Evolutionary conservation across 2,329 filamentous ascomycete species (phyloP).

Genomic region (Fusarium dlaminii): DNA sequence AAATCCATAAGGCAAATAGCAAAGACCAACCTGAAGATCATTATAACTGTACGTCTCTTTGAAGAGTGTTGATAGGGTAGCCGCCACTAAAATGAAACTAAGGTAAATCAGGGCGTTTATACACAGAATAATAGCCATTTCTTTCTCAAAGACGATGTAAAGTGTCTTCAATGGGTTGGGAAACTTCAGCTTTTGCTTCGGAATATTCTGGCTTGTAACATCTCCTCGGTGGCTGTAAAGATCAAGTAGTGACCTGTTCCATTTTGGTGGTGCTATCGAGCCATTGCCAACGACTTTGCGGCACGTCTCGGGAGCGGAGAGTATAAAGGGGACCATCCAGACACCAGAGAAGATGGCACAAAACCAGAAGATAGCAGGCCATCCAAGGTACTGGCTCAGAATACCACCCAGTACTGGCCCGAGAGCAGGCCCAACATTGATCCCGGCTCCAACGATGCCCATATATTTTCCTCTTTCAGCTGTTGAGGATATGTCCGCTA

Average conservation of each 20-base stretch:
- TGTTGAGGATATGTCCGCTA: conserved; percentile 76
- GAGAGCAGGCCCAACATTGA: conserved; percentile 64
- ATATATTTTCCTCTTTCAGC: conserved; percentile 79
- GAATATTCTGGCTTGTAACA: conserved; percentile 48
- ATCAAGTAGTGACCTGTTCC: conserved; percentile 67
- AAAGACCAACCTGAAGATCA: conserved; percentile 62
- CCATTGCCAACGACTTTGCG: conserved; percentile 70
- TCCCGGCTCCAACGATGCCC: conserved; percentile 69
- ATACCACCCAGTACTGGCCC: conserved; percentile 72
- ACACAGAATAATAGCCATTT: conserved; percentile 62
- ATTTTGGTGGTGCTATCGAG: conserved; percentile 65
- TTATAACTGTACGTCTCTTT: conserved; percentile 61
- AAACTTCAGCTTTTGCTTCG: conserved; percentile 56
- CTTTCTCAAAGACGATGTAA: conserved; percentile 64
- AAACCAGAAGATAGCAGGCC: conserved; percentile 77
- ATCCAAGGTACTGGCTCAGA: conserved; percentile 70
- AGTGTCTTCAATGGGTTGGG: conserved; percentile 68
- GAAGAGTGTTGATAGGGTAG: conserved; percentile 63
- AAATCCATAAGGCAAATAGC: conserved; percentile 63
- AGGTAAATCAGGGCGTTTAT: conserved; percentile 66
- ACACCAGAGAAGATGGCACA: conserved; percentile 63
- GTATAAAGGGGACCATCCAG: conserved; percentile 63
- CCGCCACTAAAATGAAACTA: conserved; percentile 63
- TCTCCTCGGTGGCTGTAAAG: conserved; percentile 52
- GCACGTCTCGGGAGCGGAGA: conserved; percentile 69